Evolutionary conservation across 345 rosid genomes (phyloP).

Genomic region (Orychophragmus violaceus): DNA sequence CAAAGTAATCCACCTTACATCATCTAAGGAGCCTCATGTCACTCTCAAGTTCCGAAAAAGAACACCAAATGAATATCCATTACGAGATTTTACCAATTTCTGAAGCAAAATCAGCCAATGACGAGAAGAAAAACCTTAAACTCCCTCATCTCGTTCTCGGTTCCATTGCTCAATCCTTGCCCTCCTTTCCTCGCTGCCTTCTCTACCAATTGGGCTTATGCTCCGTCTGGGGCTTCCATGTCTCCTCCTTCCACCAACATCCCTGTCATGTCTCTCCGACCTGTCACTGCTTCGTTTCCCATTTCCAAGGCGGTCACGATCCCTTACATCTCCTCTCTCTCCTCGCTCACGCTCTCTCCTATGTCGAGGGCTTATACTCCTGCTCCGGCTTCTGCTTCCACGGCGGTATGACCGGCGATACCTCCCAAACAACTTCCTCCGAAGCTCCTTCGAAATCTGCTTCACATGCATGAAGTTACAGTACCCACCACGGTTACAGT

Average conservation of each 20-base stretch:
- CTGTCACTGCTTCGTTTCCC: slow-evolving; percentile 39
- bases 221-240: slow-evolving; percentile 60
- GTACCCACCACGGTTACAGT: slow-evolving; percentile 87
- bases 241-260: slow-evolving; percentile 39
- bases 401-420: slow-evolving; percentile 45
- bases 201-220: slow-evolving; percentile 67
- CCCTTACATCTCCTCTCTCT: slow-evolving; percentile 35
- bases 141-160: slow-evolving; percentile 51
- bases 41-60: slow-evolving; percentile 12
- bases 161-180: slow-evolving; percentile 93
- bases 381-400: slow-evolving; percentile 58
- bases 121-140: not conserved
- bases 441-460: slow-evolving; percentile 69
- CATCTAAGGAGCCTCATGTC: slow-evolving; percentile 17
- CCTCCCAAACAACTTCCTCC: slow-evolving; percentile 69
- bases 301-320: slow-evolving; percentile 28
- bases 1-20: not conserved
- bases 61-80: slow-evolving; percentile 20
- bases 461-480: slow-evolving; percentile 93
- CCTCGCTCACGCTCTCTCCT: slow-evolving; percentile 46
- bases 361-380: slow-evolving; percentile 37
- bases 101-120: not conserved
- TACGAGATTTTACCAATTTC: not conserved
- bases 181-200: slow-evolving; percentile 83
- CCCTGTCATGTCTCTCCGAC: slow-evolving; percentile 36